Evolutionary conservation across 139 green algal species (phyloP).

Genomic region (Dunaliella primolecta): DNA sequence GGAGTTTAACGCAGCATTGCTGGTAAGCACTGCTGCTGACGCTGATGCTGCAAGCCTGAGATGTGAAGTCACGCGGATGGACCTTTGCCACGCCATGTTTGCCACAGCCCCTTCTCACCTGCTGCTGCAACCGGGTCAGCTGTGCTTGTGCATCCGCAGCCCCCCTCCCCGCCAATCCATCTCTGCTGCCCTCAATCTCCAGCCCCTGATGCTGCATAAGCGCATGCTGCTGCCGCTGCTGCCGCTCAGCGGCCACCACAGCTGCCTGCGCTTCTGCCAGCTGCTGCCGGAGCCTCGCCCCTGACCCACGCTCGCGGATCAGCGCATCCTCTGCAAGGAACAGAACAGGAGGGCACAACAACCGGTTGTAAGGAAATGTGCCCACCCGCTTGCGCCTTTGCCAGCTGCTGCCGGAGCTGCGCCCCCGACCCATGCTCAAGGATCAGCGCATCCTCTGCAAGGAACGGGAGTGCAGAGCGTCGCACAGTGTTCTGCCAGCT

Average conservation of each 20-base stretch:
- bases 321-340: conserved; percentile 22
- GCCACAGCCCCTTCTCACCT: no score
- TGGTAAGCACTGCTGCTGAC: no score
- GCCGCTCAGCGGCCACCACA: neutral
- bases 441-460: conserved; percentile 25
- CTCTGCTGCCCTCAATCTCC: neutral
- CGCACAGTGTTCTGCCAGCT: conserved; percentile 21
- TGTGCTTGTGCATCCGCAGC: neutral
- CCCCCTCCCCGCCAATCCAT: neutral
- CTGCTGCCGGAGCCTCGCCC: conserved; percentile 21
- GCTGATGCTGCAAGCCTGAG: no score
- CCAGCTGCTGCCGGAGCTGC: conserved; percentile 25
- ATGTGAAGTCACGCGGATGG: no score
- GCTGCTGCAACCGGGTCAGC: conserved; percentile 14
- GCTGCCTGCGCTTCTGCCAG: conserved; percentile 14
- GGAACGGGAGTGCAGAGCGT: no score
- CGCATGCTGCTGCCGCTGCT: neutral
- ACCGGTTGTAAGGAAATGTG: no score
- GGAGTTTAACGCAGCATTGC: no score
- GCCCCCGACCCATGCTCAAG: conserved; percentile 7
- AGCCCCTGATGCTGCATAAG: neutral
- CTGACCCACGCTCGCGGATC: conserved; percentile 16
- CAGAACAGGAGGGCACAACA: no score
- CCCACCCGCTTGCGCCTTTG: conserved; percentile 3
- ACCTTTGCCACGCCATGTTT: no score